A percentile compares a stretch with the other conserved stretches of the same genome.
phyloP scores from a whole-genome alignment of 768 basidiomycete species.

The Hygrocybe punicea region DNA sequence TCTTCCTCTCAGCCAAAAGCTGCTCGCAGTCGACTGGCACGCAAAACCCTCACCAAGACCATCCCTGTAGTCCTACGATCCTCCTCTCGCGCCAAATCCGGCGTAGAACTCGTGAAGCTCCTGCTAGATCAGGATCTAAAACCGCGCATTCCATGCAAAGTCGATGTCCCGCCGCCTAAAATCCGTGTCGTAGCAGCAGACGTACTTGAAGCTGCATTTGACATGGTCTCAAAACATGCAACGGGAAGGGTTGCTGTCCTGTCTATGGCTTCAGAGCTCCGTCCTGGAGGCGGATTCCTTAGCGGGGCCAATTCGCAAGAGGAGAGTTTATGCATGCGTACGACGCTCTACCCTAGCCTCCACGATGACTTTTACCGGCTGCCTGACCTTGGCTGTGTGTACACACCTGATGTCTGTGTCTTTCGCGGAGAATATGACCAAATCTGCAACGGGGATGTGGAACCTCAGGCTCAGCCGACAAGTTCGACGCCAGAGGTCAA shows the following conservation, averaged over 20 bases:
- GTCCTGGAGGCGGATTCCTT: conserved; percentile 20
- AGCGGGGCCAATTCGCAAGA: conserved; percentile 18
- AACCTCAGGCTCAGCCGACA: not conserved
- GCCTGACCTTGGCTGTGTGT: conserved; percentile 17
- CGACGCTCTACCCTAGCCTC: conserved; percentile 17
- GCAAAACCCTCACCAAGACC: conserved; percentile 14
- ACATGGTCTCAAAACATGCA: conserved; percentile 2
- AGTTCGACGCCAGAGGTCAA: conserved; percentile 3
- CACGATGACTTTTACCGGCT: conserved; percentile 18
- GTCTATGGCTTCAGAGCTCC: conserved; percentile 20
- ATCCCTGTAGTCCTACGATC: conserved; percentile 18
- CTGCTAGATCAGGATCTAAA: conserved; percentile 9
- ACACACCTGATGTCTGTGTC: conserved; percentile 20
- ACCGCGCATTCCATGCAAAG: not conserved
- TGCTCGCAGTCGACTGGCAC: conserved; percentile 15
- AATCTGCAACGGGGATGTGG: not conserved
- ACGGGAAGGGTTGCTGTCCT: conserved; percentile 12
- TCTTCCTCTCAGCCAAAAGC: conserved; percentile 1
- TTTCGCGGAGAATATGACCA: conserved; percentile 16
- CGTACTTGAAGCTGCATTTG: conserved; percentile 16
- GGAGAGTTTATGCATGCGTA: conserved; percentile 21
- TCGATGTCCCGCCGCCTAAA: conserved; percentile 2
- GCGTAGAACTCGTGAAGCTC: conserved; percentile 12
- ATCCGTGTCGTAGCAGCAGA: conserved; percentile 16
- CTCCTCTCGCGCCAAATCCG: conserved; percentile 13